Conservation (phyloP, 306 rosid species). For the Ceratonia siliqua region DNA sequence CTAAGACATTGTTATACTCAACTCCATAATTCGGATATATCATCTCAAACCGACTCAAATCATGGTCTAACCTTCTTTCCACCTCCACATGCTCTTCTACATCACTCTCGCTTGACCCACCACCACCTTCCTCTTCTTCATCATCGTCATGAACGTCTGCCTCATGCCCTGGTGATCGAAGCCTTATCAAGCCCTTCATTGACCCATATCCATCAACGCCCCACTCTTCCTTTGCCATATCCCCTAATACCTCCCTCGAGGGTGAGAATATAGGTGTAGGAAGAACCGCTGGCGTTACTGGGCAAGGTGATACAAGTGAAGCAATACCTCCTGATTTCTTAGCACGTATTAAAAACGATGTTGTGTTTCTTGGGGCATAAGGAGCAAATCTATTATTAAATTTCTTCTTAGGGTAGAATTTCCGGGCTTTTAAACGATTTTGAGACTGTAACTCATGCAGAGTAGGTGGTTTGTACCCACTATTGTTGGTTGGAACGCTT, state of each 20-base stretch:
- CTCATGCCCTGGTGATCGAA: constrained; percentile 67
- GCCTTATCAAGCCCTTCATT: constrained; percentile 91
- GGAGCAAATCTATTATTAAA: constrained; percentile 82
- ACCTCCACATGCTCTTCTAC: constrained; percentile 92
- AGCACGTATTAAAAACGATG: constrained; percentile 83
- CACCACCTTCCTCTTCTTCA: constrained; percentile 51
- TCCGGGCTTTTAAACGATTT: constrained; percentile 81
- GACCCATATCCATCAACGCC: constrained; percentile 98
- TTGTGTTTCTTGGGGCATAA: constrained; percentile 92
- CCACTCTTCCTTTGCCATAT: constrained; percentile 96
- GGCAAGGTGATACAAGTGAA: constrained; percentile 84
- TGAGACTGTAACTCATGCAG: constrained; percentile 85
- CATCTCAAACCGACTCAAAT: constrained; percentile 93
- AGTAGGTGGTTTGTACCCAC: constrained; percentile 66
- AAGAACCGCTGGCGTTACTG: constrained; percentile 86
- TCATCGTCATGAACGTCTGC: constrained; percentile 53
- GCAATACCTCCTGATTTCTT: constrained; percentile 91
- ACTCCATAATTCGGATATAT: constrained; percentile 79
- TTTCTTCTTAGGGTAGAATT: constrained; percentile 88
- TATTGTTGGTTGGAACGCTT: constrained; percentile 24
- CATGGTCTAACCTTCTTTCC: constrained; percentile 90
- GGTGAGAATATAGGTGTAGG: constrained; percentile 89
- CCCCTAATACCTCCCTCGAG: constrained; percentile 81
- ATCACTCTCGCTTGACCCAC: constrained; percentile 87
- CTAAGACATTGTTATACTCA: constrained; percentile 73